phyloP scores from a whole-genome alignment of 2,329 filamentous ascomycete genomes.

The Pyrenochaeta sp. region DNA sequence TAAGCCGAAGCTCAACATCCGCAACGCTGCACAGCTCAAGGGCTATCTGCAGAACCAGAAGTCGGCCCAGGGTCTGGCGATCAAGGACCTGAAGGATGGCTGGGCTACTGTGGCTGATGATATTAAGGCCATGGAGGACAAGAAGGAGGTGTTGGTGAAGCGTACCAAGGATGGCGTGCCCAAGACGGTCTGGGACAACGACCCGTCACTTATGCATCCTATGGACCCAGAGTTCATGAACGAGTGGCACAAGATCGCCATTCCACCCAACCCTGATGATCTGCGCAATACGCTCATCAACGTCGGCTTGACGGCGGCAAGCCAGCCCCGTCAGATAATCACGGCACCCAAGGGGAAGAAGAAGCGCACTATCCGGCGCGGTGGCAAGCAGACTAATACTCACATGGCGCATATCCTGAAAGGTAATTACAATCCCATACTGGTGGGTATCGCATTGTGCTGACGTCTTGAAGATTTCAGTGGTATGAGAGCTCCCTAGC shows the following conservation, averaged over 20 bases:
- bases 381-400: constrained; percentile 84
- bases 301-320: constrained; percentile 84
- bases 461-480: constrained; percentile 63
- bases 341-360: constrained; percentile 71
- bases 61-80: constrained; percentile 80
- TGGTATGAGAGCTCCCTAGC: constrained; percentile 45
- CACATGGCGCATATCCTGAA: constrained; percentile 86
- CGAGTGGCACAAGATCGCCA: constrained; percentile 82
- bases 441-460: too few species aligned
- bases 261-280: constrained; percentile 76
- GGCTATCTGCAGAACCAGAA: constrained; percentile 81
- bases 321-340: constrained; percentile 73
- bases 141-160: constrained; percentile 83
- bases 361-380: constrained; percentile 76
- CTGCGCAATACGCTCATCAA: constrained; percentile 79
- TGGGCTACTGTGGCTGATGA: constrained; percentile 86
- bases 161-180: constrained; percentile 90
- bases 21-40: constrained; percentile 78
- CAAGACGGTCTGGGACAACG: constrained; percentile 84
- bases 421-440: constrained; percentile 12
- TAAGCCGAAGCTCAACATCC: constrained; percentile 84
- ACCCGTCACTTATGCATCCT: constrained; percentile 75
- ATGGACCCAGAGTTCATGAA: constrained; percentile 84
- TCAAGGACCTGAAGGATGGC: constrained; percentile 94
- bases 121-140: constrained; percentile 78